A percentile compares a stretch with the other conserved stretches of the same genome.
These are phyloP conservation scores for Aplosporella prunicola DNA, from an alignment of 2,329 filamentous ascomycete species.

Conservation along the genomic window DNA sequence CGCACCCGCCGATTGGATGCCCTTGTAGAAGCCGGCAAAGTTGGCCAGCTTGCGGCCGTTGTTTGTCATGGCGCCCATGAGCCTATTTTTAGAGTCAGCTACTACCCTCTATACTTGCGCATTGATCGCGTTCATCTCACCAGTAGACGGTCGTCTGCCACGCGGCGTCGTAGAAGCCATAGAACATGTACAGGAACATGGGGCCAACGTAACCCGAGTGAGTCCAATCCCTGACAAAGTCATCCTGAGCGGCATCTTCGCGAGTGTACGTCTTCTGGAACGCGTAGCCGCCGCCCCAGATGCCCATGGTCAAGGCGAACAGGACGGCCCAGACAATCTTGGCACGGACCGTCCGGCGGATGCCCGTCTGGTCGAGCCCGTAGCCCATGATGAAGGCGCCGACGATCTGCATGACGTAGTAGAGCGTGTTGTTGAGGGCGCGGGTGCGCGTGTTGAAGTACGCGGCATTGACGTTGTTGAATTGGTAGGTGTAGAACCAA, in stretches of 20 bases:
- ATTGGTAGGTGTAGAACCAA: constrained; percentile 73
- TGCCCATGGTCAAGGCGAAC: constrained; percentile 59
- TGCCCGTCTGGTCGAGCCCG: constrained; percentile 48
- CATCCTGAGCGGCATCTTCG: constrained; percentile 19
- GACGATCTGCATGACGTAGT: constrained; percentile 70
- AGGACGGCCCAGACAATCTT: constrained; percentile 53
- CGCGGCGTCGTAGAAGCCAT: constrained; percentile 78
- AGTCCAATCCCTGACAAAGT: constrained; percentile 53
- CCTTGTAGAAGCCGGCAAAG: constrained; percentile 84
- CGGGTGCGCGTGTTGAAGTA: constrained; percentile 66
- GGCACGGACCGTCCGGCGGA: constrained; percentile 59
- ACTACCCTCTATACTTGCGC: no score
- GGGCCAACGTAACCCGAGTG: constrained; percentile 61
- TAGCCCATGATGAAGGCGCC: constrained; percentile 66
- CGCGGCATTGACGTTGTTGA: constrained; percentile 61
- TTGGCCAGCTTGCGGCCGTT: constrained; percentile 87
- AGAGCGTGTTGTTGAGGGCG: constrained; percentile 68
- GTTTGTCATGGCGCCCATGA: constrained; percentile 89
- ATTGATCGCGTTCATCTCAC: constrained; percentile 32
- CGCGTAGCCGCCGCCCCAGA: constrained; percentile 77
- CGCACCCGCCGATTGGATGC: constrained; percentile 77
- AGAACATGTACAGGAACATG: constrained; percentile 85
- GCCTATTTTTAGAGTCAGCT: no score
- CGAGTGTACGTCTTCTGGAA: constrained; percentile 57
- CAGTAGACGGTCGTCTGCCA: constrained; percentile 92